Conservation (phyloP, 2,329 filamentous ascomycete species). For the Fusarium falciforme region DNA sequence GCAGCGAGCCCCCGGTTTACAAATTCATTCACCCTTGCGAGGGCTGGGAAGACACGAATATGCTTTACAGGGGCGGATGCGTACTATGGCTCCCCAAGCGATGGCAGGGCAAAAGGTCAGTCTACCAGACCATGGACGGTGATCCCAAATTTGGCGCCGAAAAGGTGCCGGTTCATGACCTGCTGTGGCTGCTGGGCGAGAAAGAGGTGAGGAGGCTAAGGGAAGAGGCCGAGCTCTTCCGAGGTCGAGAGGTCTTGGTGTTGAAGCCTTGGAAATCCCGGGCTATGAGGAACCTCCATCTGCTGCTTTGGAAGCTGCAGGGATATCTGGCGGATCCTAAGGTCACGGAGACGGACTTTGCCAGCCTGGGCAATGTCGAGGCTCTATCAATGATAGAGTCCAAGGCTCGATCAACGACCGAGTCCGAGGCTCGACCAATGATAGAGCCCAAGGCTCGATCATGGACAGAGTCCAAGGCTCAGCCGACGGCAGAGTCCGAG, state of each 20-base stretch:
- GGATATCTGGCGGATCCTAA: slow-evolving; percentile 57
- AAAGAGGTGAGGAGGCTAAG: slow-evolving; percentile 56
- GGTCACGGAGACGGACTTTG: neutral
- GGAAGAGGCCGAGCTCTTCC: slow-evolving; percentile 48
- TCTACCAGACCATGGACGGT: slow-evolving; percentile 56
- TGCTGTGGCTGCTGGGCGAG: slow-evolving; percentile 62
- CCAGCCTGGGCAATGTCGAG: neutral
- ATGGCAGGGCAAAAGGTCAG: slow-evolving; percentile 42
- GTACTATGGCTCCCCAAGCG: slow-evolving; percentile 56
- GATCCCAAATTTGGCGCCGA: too few relatives aligned
- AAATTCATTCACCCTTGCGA: slow-evolving; percentile 56
- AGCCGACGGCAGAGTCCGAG: neutral
- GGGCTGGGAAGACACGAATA: slow-evolving; percentile 58
- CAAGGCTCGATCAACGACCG: too few relatives aligned
- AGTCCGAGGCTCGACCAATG: too few relatives aligned
- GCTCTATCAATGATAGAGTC: neutral
- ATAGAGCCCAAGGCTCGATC: neutral
- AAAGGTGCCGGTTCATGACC: slow-evolving; percentile 64
- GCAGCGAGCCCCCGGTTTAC: slow-evolving; percentile 31
- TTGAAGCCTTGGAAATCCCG: slow-evolving; percentile 52
- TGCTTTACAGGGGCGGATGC: slow-evolving; percentile 55
- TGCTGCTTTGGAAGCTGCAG: slow-evolving; percentile 68
- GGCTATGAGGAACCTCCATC: slow-evolving; percentile 58
- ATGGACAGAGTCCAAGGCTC: neutral
- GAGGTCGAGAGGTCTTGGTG: slow-evolving; percentile 55